Conservation (phyloP, 202 grass and related monocot genomes). For the Eragrostis tef region DNA sequence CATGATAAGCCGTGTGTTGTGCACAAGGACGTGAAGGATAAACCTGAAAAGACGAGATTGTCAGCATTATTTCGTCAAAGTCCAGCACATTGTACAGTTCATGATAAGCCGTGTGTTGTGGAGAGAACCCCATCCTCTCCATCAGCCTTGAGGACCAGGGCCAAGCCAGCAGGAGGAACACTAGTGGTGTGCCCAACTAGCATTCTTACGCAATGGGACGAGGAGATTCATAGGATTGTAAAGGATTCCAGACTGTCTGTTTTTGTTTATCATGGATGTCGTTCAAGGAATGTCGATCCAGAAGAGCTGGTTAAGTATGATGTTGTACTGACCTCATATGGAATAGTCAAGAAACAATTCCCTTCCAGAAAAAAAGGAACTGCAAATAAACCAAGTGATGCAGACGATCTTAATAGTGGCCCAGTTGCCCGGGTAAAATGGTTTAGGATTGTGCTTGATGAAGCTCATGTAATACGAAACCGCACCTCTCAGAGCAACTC, state of each 20-base stretch:
- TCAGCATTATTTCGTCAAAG: no score
- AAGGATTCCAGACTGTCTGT: conserved; percentile 57
- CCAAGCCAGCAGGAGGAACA: conserved; percentile 65
- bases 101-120: background rate
- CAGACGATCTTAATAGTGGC: conserved; percentile 8
- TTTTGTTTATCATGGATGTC: conserved; percentile 76
- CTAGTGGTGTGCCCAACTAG: conserved; percentile 68
- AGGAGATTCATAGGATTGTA: conserved; percentile 58
- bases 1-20: background rate
- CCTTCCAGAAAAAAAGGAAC: background rate
- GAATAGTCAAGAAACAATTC: background rate
- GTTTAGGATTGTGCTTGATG: conserved; percentile 76
- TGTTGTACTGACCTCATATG: conserved; percentile 71
- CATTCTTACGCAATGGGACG: conserved; percentile 69
- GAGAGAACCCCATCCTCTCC: conserved; percentile 3
- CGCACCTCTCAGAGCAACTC: no score
- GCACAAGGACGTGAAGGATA: conserved; percentile 15
- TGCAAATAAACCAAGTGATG: background rate
- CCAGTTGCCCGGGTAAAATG: conserved; percentile 66
- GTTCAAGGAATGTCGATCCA: conserved; percentile 64
- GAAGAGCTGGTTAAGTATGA: conserved; percentile 62
- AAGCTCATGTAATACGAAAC: conserved; percentile 83
- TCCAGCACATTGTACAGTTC: no score
- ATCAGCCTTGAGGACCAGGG: conserved; percentile 29
- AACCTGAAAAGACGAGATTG: no score